Base-by-base conservation (phyloP, 2,329 filamentous ascomycete genomes). In the Pseudopyricularia cyperi region DNA sequence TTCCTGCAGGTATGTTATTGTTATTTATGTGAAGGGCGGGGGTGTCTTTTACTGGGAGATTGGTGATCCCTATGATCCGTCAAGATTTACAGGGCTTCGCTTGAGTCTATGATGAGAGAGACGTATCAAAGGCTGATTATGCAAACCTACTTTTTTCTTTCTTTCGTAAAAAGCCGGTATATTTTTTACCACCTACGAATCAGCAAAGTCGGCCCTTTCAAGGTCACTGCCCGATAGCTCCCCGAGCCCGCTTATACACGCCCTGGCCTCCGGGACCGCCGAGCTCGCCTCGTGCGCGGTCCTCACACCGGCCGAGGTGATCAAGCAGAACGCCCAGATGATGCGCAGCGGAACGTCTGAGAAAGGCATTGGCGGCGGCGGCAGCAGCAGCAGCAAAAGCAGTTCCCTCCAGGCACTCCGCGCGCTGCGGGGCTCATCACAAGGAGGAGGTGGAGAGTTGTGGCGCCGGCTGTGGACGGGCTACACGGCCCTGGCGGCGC, bases 251-350 rank as follows among this genome's bases (percentile, higher is more conserved):
- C 57, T 89, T 9, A 76, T 89, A 52, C 85, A 95, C 63, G 77
- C 85, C 6, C 67, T 77, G 3, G 84, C 89, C 12, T 94, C 88
- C 1, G 83, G 82, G 2, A 68, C 80, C 15, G 90, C 85, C 1
- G 90, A 96, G 67, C 77, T 89, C 58, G 86, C 89, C 3, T 90
- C 88, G 5, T 95, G 90, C 63, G 74, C 89, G 19, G 87, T 95
- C 55, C 77, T 95, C 34, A 91, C 89, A 0, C 90, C 89, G 0
- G 88, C 89, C 14, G 89, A 95, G 65, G 87, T 95, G 7, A 79
- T 95, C 56, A 95, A 96, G 69, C 89, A 95, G 64, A 95, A 95
- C 66, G 89, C 90, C 0, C 89, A 95, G 66, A 89, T 95, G 77
- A 72, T 93, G 1, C 71, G 61, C 32, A 48, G 30, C 46, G 14